A percentile compares a stretch with the other conserved stretches of the same genome.
These are phyloP conservation scores for Brassica juncea DNA, from an alignment of 345 rosid genomes.

Conservation along the genomic window DNA sequence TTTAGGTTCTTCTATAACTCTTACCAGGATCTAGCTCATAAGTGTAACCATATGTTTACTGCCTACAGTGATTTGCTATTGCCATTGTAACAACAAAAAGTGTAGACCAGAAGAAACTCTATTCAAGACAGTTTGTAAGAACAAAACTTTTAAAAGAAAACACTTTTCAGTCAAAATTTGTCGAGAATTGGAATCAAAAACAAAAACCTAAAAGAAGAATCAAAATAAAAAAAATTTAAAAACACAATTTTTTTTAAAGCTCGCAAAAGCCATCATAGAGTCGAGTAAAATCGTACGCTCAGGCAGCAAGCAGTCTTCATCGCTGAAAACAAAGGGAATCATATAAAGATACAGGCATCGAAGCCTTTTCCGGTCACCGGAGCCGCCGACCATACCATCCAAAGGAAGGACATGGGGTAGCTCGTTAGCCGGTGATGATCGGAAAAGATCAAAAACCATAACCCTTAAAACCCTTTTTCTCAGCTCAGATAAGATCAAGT, in stretches of 20 bases:
- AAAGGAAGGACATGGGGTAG: conserved; percentile 34
- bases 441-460: conserved; percentile 9
- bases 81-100: not conserved
- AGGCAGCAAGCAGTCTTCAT: conserved; percentile 85
- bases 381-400: conserved; percentile 55
- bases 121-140: too few relatives aligned
- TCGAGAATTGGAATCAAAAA: conserved; percentile 2
- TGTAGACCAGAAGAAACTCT: not conserved
- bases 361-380: conserved; percentile 24
- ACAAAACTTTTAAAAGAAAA: not conserved
- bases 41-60: not conserved
- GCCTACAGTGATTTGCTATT: not conserved
- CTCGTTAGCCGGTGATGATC: conserved; percentile 9
- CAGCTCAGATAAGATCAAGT: conserved; percentile 96
- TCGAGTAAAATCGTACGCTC: conserved; percentile 45
- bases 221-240: conserved; percentile 6
- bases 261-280: conserved; percentile 72
- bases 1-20: not conserved
- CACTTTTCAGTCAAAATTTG: not conserved
- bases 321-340: conserved; percentile 45
- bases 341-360: not conserved
- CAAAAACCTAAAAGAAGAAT: not conserved
- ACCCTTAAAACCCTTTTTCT: conserved; percentile 21
- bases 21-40: conserved; percentile 8
- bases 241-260: conserved; percentile 35